phyloP scores from a whole-genome alignment of 2,329 filamentous ascomycete species.

The Polychaeton citri region DNA sequence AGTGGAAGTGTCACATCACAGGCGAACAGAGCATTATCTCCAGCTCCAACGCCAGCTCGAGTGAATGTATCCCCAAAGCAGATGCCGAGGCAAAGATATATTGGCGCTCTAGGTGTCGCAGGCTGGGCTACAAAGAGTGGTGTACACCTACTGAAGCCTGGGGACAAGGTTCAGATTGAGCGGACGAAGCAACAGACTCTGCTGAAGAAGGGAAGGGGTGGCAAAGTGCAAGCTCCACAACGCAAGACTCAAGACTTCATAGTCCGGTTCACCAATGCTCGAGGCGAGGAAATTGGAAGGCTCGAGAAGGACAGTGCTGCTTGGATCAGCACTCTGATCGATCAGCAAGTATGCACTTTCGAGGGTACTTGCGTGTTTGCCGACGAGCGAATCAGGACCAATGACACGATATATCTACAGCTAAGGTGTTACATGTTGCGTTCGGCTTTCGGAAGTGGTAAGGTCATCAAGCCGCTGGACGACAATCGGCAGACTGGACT shows the following conservation, averaged over 20 bases:
- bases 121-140: constrained; percentile 89
- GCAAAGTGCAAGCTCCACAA: constrained; percentile 34
- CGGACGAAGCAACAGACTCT: constrained; percentile 59
- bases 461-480: constrained; percentile 49
- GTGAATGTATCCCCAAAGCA: neutral
- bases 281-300: constrained; percentile 72
- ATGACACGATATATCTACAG: constrained; percentile 90
- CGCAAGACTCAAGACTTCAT: constrained; percentile 68
- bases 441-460: constrained; percentile 55
- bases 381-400: constrained; percentile 70
- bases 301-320: constrained; percentile 74
- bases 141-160: constrained; percentile 58
- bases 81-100: constrained; percentile 55
- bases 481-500: constrained; percentile 59
- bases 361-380: constrained; percentile 82
- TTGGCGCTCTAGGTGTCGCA: constrained; percentile 82
- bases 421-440: constrained; percentile 63
- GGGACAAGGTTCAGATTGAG: constrained; percentile 75
- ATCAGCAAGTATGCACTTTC: constrained; percentile 78
- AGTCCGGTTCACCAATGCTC: constrained; percentile 74
- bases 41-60: constrained; percentile 2
- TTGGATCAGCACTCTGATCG: constrained; percentile 86
- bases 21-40: neutral
- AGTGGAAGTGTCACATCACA: neutral
- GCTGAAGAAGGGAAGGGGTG: constrained; percentile 26